These are phyloP conservation scores for Rhynchospora pubera DNA, from an alignment of 176 grass and related monocot species.

Conservation along the genomic window DNA sequence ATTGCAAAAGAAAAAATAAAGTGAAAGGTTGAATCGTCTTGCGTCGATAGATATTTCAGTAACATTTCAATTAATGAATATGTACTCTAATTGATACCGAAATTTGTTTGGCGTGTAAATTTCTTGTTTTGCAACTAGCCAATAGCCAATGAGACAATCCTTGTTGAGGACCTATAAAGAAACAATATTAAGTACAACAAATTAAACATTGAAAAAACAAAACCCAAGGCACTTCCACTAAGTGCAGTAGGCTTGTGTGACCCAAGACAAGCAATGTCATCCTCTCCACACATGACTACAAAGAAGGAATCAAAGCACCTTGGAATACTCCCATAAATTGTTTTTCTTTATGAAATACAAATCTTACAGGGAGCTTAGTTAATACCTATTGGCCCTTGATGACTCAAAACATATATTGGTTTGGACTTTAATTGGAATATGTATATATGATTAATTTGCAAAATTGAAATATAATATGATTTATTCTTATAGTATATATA, in stretches of 20 bases:
- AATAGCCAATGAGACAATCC: conserved; percentile 10
- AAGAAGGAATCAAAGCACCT: conserved; percentile 66
- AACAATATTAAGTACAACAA: conserved; percentile 6
- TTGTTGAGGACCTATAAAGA: not conserved
- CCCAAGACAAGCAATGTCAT: conserved; percentile 16
- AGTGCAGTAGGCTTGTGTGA: conserved; percentile 20
- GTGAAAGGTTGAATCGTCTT: not conserved
- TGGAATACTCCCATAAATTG: conserved; percentile 6
- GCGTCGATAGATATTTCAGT: not conserved
- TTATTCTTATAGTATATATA: not conserved
- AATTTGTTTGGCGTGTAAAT: not conserved
- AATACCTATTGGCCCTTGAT: not conserved
- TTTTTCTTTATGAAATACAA: conserved; percentile 5
- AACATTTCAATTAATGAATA: not conserved
- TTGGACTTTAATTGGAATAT: not conserved
- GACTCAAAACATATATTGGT: not conserved
- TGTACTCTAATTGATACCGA: not conserved
- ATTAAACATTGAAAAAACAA: conserved; percentile 20
- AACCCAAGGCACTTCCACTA: conserved; percentile 15
- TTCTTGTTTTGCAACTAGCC: not conserved
- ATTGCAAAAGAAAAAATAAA: not conserved
- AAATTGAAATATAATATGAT: not conserved
- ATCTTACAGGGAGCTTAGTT: not conserved
- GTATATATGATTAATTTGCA: not conserved
- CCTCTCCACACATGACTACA: conserved; percentile 63